phyloP scores from a whole-genome alignment of 768 basidiomycete genomes.

The Pleurotus sapidus region DNA sequence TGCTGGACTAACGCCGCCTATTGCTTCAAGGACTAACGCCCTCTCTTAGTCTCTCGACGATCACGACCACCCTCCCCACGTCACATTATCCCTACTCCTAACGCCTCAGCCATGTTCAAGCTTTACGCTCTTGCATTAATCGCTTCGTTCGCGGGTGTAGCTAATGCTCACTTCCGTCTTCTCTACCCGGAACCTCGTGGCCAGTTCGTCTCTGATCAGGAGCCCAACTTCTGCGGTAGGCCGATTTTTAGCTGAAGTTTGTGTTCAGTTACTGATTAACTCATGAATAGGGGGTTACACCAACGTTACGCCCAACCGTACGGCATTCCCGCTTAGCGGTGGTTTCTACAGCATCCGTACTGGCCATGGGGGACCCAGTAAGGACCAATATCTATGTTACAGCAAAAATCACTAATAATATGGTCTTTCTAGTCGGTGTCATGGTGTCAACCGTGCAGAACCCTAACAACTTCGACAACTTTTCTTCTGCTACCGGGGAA shows the following conservation, averaged over 20 bases:
- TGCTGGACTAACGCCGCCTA: neutral
- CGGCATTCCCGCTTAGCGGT: slow-evolving; percentile 61
- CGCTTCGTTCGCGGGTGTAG: slow-evolving; percentile 36
- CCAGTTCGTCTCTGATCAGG: slow-evolving; percentile 51
- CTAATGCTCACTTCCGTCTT: slow-evolving; percentile 71
- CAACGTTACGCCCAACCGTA: slow-evolving; percentile 50
- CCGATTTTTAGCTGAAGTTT: neutral
- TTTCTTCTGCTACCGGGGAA: slow-evolving; percentile 34
- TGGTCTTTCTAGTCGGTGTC: slow-evolving; percentile 40
- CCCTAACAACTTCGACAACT: slow-evolving; percentile 61
- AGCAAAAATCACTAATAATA: neutral
- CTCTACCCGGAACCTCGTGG: slow-evolving; percentile 72
- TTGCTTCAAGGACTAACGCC: slow-evolving; percentile 1
- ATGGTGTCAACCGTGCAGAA: slow-evolving; percentile 54
- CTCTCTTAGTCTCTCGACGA: neutral
- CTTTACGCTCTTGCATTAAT: slow-evolving; percentile 37
- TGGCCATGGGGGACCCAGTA: slow-evolving; percentile 54
- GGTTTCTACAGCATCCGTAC: slow-evolving; percentile 59
- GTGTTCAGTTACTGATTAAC: neutral
- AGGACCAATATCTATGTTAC: slow-evolving; percentile 13
- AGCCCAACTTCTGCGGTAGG: slow-evolving; percentile 65
- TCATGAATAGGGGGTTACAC: slow-evolving; percentile 54
- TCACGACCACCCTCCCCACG: neutral
- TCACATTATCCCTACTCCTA: neutral
- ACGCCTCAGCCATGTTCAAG: slow-evolving; percentile 13